phyloP scores from a whole-genome alignment of 345 rosid genomes.

The Pistacia integerrima region DNA sequence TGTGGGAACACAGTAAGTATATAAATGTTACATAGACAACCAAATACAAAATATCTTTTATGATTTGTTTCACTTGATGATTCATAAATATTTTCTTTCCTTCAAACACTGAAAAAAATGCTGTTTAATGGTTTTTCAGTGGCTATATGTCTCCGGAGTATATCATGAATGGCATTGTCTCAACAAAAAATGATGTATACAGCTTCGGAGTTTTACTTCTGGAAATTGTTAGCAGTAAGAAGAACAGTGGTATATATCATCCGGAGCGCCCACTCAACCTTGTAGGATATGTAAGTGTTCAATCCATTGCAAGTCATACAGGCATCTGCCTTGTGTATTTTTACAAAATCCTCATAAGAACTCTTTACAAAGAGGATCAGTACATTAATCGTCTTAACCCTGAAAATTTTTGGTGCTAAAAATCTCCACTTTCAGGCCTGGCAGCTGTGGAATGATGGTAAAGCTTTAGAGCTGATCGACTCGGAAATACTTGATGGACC shows the following conservation, averaged over 20 bases:
- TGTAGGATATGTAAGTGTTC: constrained; percentile 14
- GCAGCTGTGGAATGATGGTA: constrained; percentile 17
- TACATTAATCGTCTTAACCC: too few species aligned
- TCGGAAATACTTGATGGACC: not conserved
- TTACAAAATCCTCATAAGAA: not conserved
- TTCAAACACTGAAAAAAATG: not conserved
- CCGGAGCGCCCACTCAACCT: constrained; percentile 13
- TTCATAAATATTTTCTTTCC: too few species aligned
- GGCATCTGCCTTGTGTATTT: too few species aligned
- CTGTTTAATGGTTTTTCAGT: not conserved
- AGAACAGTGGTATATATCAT: constrained; percentile 1
- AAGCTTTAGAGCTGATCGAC: not conserved
- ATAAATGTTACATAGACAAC: too few species aligned
- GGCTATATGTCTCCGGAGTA: constrained; percentile 22
- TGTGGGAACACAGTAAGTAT: constrained; percentile 14
- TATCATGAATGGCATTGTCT: constrained; percentile 1
- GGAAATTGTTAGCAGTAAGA: constrained; percentile 17
- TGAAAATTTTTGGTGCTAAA: too few species aligned
- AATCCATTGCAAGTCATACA: not conserved
- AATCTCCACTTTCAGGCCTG: constrained; percentile 13
- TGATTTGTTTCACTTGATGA: too few species aligned
- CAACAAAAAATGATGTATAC: not conserved
- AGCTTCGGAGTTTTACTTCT: constrained; percentile 21
- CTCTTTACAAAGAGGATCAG: not conserved
- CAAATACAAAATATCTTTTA: too few species aligned